Conservation (phyloP, 1,139 yeast genomes). For the Debaryomycetaceae sp. region DNA sequence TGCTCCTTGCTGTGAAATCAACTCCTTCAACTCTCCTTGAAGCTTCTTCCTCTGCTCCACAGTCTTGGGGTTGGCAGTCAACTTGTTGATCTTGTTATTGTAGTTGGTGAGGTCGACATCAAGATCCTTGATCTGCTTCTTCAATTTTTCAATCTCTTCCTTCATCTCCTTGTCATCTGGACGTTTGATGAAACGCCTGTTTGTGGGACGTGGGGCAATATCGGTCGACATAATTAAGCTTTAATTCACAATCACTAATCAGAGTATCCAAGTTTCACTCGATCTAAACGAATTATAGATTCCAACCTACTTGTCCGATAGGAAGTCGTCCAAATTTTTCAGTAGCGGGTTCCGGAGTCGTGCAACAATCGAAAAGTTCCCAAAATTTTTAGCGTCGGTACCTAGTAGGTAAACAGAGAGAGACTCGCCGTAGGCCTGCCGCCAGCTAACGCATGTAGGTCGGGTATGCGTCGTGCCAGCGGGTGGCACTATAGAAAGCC, state of each 20-base stretch:
- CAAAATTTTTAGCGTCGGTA: no score
- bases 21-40: conserved; percentile 60
- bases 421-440: no score
- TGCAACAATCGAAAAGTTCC: not conserved
- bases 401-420: no score
- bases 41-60: conserved; percentile 61
- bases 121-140: conserved; percentile 67
- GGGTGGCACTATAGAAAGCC: no score
- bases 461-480: no score
- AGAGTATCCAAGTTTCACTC: conserved; percentile 1
- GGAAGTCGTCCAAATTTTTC: not conserved
- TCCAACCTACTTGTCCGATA: not conserved
- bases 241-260: not conserved
- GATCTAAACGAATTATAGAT: not conserved
- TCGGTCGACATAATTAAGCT: conserved; percentile 16
- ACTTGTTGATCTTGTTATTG: conserved; percentile 40
- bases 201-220: conserved; percentile 13
- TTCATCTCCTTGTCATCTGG: conserved; percentile 70
- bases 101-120: conserved; percentile 48
- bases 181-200: conserved; percentile 57
- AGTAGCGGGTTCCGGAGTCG: not conserved
- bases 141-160: conserved; percentile 55
- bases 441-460: no score
- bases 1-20: conserved; percentile 64
- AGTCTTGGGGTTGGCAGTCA: conserved; percentile 40